Base-by-base conservation (phyloP, 2,329 filamentous ascomycete species). In the Calcarisporium arbuscula region DNA sequence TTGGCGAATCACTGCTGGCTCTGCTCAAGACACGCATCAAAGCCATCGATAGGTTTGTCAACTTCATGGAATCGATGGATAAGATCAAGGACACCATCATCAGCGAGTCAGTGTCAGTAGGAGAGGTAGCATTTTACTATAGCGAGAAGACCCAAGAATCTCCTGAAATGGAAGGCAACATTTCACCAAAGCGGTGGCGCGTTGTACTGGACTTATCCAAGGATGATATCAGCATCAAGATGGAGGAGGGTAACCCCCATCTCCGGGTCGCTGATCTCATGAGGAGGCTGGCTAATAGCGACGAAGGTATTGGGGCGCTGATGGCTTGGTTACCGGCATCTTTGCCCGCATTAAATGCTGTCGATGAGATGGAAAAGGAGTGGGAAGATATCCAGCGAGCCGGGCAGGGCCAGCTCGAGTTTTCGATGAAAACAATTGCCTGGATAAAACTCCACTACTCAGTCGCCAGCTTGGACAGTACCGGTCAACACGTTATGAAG, bases 71-170 rank as follows among this genome's bases (percentile, higher is more conserved):
- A 28, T 77, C 80, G 2, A 72, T 89, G 42, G 65, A 76, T 35
- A 63, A 67, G 42, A 66, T 74, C 44, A 63, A 65, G 30, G 67
- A 66, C 12, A 66, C 70, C 33, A 70, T 84, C 22, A 62, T 64
- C 28, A 72, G 73, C 51, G 70, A 80, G 45, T 63, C 70, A 26
- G 68, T 82, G 36, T 77, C 73, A 12, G 64, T 90, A 36, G 65
- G 67, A 44, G 66, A 73, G 41, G 70, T 92, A 6, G 62, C 72
- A 4, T 87, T 92, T 53, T 74, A 68, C n/a, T 94, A 92, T 53
- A 66, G 65, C 34, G 54, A 64, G 23, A 34, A 39, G 15, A 17
- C 28, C 12, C 31, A 36, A 10, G 35, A 44, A 16, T 18, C 29
- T 29, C n/a, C n/a, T n/a, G 15, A 30, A 33, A 18, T 8, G 17